Base-by-base conservation (phyloP, 768 basidiomycete genomes). In the Tulasnella sp. region DNA sequence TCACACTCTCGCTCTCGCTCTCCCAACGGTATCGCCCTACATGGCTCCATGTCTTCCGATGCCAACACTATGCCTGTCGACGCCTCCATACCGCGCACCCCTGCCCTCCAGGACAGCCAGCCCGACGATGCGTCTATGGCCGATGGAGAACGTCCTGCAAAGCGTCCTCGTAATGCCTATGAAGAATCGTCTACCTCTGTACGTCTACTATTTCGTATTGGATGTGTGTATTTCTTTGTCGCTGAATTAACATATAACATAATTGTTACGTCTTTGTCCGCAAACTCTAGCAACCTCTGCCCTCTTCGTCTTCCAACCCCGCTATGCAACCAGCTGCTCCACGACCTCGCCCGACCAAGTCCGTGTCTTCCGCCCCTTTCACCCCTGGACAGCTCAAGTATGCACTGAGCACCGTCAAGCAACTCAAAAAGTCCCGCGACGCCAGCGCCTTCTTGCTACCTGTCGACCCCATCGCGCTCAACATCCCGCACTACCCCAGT, bases 371-470 rank as follows among this genome's bases (percentile, higher is more conserved):
- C 72, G 39, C 42, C 58, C 29, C 31, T 75, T 82, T 96, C 78
- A 91, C 89, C 76, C 79, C 83, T 22, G 85, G 87, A 11, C 97
- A 99, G 82, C 90, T 89, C 82, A 91, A 93, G 54, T 95, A 93
- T 82, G 90, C 91, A 79, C 83, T 88, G 73, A 91, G 90, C 5
- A 91, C 92, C 3, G 82, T 99, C 54, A 91, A 93, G 72, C 86
- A 88, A 38, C 83, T 99, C 81, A 97, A 93, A 86, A 96, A 93
- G 85, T 82, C 89, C 81, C 94, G 93, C 82, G 94, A 97, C 74
- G 89, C 94, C 0, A 81, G 82, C 1, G 90, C 95, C 0, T 99
- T 99, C 84, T 83, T 91, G 72, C 86, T 86, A 71, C 96, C 97
- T 25, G 97, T 99, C 76, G 97, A 99, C 82, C 87, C 91, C 29